A percentile compares a stretch with the other conserved stretches of the same genome.
phyloP scores from a whole-genome alignment of 306 rosid species.

The Pterocarpus macrocarpus region DNA sequence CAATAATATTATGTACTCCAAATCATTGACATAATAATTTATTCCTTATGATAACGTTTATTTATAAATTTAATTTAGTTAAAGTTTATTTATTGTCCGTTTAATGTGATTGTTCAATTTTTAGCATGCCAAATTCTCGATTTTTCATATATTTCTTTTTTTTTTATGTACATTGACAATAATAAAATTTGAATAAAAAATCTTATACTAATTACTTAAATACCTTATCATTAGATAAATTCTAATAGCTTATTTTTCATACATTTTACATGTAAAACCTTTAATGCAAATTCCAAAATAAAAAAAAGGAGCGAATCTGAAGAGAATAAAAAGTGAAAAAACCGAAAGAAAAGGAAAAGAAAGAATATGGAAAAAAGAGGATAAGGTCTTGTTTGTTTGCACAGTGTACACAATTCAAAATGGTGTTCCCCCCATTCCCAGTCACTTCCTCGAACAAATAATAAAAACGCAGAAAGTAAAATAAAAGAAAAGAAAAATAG shows the following conservation, averaged over 20 bases:
- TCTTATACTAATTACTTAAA: no score
- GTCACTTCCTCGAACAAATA: neutral
- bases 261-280: neutral
- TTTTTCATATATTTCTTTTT: neutral
- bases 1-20: neutral
- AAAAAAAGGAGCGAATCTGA: neutral
- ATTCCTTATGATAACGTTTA: neutral
- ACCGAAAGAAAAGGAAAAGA: neutral
- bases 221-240: no score
- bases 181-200: no score
- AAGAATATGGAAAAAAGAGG: neutral
- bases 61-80: neutral
- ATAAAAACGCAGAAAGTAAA: constrained; percentile 9
- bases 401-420: constrained; percentile 68
- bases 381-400: constrained; percentile 25
- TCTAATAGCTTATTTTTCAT: neutral
- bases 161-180: no score
- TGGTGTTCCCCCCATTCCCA: constrained; percentile 68
- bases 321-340: neutral
- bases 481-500: constrained; percentile 4
- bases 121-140: neutral
- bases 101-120: neutral
- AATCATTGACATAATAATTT: neutral
- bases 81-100: neutral
- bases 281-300: neutral